A percentile compares a stretch with the other conserved stretches of the same genome.
Conservation (phyloP, 208 protist genomes). For the Phytomonas sp. region DNA sequence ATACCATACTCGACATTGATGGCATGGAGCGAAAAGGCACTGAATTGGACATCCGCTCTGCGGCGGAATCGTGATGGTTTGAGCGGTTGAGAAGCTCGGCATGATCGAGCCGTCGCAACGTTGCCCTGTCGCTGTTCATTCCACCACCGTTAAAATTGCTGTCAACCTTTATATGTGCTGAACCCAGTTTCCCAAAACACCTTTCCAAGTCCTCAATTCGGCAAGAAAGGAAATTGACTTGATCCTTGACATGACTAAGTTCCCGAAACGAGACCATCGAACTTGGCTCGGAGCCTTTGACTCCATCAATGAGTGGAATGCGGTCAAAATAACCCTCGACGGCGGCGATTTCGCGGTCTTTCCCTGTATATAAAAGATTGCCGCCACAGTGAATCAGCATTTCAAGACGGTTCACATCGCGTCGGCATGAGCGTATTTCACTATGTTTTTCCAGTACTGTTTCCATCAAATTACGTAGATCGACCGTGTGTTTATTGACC, state of each 20-base stretch:
- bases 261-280: neutral
- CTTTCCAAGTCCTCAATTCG: neutral
- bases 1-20: neutral
- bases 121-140: neutral
- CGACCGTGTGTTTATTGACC: constrained; percentile 20
- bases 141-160: neutral
- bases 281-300: neutral
- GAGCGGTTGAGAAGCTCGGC: neutral
- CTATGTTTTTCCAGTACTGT: constrained; percentile 27
- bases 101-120: neutral
- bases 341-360: neutral
- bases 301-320: neutral
- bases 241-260: neutral
- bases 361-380: neutral
- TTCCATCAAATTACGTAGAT: constrained; percentile 46
- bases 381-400: constrained; percentile 46
- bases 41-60: neutral
- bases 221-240: neutral
- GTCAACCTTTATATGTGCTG: neutral
- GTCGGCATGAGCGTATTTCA: constrained; percentile 48
- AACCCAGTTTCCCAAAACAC: neutral
- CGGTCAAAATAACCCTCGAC: neutral
- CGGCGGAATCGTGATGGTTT: neutral
- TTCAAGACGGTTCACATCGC: constrained; percentile 70
- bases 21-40: neutral